Percentiles rank a stretch among this genome's conserved stretches.
Conservation (phyloP, 345 rosid species). For the Salix koriyanagi region DNA sequence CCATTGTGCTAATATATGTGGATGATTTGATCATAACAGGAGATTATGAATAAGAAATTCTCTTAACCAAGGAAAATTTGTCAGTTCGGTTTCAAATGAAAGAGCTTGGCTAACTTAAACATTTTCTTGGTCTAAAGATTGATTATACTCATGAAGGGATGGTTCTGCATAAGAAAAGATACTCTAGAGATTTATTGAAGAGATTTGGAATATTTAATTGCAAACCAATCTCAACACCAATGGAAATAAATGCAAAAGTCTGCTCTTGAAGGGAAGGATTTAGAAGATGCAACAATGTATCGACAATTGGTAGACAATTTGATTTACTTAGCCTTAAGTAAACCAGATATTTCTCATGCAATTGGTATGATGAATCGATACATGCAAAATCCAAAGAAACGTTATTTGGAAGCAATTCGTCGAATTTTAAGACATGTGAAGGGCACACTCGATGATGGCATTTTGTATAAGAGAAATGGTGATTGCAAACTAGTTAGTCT, state of each 20-base stretch:
- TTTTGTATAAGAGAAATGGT: neutral
- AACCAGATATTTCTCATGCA: neutral
- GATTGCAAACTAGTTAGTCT: neutral
- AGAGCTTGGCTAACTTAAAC: too few species aligned
- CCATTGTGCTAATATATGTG: neutral
- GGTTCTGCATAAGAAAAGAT: neutral
- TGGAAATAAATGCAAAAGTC: neutral
- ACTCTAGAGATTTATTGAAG: neutral
- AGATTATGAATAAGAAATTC: too few species aligned
- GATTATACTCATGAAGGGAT: neutral
- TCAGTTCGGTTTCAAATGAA: too few species aligned
- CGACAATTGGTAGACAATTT: neutral
- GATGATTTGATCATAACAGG: too few species aligned
- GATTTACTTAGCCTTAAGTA: neutral
- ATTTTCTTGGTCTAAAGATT: neutral
- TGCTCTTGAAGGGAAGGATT: neutral
- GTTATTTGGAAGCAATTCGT: neutral
- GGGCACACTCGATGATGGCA: neutral
- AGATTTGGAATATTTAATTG: neutral
- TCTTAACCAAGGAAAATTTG: too few species aligned
- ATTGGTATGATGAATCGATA: neutral
- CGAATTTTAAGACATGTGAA: neutral
- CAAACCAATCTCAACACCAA: neutral
- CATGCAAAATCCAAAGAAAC: slow-evolving; percentile 7
- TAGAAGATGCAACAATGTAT: slow-evolving; percentile 5